Base-by-base conservation (phyloP, 192 early-diverging fungal species). In the Coemansia sp. region DNA sequence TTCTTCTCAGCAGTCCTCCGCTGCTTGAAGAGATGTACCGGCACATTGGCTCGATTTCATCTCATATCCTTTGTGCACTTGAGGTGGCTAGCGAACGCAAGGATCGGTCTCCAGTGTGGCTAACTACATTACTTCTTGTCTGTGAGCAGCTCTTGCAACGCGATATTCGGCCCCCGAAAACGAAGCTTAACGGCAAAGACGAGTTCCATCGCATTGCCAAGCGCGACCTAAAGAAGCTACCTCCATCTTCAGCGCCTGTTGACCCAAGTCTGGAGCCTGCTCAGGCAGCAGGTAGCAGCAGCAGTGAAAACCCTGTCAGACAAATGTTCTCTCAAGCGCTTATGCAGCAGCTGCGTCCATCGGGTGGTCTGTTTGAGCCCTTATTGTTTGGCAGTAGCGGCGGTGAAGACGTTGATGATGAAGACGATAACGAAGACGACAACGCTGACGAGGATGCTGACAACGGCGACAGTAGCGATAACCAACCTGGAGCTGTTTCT, bases 141-240 rank as follows among this genome's bases (percentile, higher is more conserved):
- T 53, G 51, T 1, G 75, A 78, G 69, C 61, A 62, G 57, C 62
- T 78, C 44, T 58, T 78, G 25, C 66, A 69, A 66, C 66, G 66
- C 23, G 75, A 78, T 56, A 53, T 53, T 9, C 61, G 61, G 46
- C 75, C 75, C 33, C 49, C 49, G 2, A 64, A 62, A 24, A 23
- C 11, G 19, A 68, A 57, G 58, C 45, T 68, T 9, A 62, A 67
- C 24, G 21, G 40, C 27, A 67, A 67, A 21, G 69, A 71, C 11
- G 69, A 63, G 46, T 62, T 68, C n/a, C 66, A 68, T 21, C 75
- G 66, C 12, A 61, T 55, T 37, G 75, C 75, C 34, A 64, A 59
- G 44, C 75, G 69, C 37, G 59, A 55, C 2, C 62, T 78, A 62
- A 67, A 60, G 11, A 78, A 78, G 59, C 66, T 78, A 5, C 75